Percentiles rank a stretch among this genome's conserved stretches.
Conservation (phyloP, 495 filamentous ascomycete species). For the Zalerion maritima region DNA sequence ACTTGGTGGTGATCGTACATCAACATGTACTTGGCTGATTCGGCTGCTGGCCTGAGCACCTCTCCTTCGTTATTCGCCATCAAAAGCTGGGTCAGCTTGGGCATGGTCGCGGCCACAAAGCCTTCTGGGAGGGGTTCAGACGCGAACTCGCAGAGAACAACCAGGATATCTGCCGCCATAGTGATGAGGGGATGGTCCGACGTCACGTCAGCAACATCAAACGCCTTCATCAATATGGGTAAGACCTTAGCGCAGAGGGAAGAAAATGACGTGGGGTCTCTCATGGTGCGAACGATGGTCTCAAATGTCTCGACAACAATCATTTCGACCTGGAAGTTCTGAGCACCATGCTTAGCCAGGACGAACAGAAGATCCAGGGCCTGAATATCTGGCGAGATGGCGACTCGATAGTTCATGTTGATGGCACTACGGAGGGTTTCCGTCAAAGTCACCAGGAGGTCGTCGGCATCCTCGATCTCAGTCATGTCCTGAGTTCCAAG, state of each 20-base stretch:
- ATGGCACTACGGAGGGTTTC: constrained; percentile 80
- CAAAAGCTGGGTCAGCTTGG: constrained; percentile 71
- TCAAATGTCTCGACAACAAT: constrained; percentile 84
- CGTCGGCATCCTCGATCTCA: constrained; percentile 73
- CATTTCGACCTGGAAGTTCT: constrained; percentile 72
- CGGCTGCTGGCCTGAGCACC: constrained; percentile 71
- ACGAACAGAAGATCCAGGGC: constrained; percentile 79
- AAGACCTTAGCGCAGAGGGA: constrained; percentile 77
- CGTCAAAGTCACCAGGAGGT: constrained; percentile 76
- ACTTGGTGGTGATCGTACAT: constrained; percentile 78
- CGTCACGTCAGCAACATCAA: constrained; percentile 75
- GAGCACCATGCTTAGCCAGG: constrained; percentile 72
- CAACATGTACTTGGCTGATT: constrained; percentile 75
- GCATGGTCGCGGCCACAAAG: constrained; percentile 72
- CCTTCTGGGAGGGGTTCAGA: constrained; percentile 70
- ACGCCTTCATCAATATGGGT: constrained; percentile 72
- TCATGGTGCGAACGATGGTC: constrained; percentile 56
- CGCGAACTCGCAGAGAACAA: constrained; percentile 66
- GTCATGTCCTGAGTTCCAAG: constrained; percentile 62
- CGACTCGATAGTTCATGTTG: constrained; percentile 55
- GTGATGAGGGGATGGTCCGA: constrained; percentile 69
- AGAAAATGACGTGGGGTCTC: constrained; percentile 50
- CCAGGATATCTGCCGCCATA: constrained; percentile 71
- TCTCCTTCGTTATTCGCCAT: constrained; percentile 70
- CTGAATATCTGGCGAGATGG: constrained; percentile 46